Evolutionary conservation across 2,329 filamentous ascomycete species (phyloP).

Genomic region (Akanthomyces dipterigenus): DNA sequence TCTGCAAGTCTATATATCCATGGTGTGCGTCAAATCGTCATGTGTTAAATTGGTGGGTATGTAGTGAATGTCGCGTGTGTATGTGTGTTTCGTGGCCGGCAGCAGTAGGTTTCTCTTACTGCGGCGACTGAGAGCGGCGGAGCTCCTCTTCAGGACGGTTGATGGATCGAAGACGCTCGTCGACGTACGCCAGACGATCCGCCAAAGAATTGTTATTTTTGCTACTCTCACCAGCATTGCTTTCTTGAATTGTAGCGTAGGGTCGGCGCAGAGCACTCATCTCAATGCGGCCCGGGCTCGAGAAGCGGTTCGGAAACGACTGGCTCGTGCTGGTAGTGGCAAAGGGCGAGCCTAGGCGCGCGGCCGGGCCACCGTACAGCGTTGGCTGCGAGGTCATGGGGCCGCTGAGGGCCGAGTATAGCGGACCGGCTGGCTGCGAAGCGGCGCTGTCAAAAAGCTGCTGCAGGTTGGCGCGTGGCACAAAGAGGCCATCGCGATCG

Average conservation of each 20-base stretch:
- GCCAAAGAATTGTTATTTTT: constrained; percentile 35
- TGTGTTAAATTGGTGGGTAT: not conserved
- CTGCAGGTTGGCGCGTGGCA: constrained; percentile 36
- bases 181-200: constrained; percentile 50
- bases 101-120: constrained; percentile 24
- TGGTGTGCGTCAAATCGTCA: constrained; percentile 1
- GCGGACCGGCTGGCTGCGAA: constrained; percentile 16
- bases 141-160: constrained; percentile 36
- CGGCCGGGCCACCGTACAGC: constrained; percentile 29
- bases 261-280: constrained; percentile 40
- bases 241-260: constrained; percentile 52
- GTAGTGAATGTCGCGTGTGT: not conserved
- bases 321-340: constrained; percentile 42
- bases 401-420: constrained; percentile 14
- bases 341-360: constrained; percentile 55
- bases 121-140: constrained; percentile 44
- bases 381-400: constrained; percentile 12
- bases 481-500: constrained; percentile 31
- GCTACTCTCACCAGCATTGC: constrained; percentile 19
- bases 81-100: not conserved
- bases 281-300: constrained; percentile 39
- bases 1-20: constrained; percentile 2
- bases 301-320: constrained; percentile 54
- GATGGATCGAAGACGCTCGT: constrained; percentile 50
- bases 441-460: constrained; percentile 28